phyloP scores from a whole-genome alignment of 208 protist species.

The Acanthamoeba rhysodes region DNA sequence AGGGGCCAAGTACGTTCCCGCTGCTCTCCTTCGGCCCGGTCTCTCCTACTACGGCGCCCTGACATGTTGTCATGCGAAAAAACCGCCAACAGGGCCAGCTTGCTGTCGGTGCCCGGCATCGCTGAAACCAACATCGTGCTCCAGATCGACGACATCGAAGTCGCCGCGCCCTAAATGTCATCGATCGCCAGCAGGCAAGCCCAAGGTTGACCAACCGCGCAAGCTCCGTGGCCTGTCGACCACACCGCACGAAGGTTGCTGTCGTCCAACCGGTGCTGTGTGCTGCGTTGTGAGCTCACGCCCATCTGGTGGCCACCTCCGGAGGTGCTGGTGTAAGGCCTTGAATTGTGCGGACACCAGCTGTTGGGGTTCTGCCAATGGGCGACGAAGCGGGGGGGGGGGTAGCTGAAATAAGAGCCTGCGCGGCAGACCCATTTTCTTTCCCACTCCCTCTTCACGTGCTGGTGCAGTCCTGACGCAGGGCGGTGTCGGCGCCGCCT shows the following conservation, averaged over 20 bases:
- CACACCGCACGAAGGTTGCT: too few relatives aligned
- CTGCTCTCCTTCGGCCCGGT: neutral
- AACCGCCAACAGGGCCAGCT: neutral
- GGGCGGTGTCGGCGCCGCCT: neutral
- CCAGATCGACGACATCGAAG: neutral
- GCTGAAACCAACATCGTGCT: neutral
- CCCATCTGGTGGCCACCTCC: too few relatives aligned
- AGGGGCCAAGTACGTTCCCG: neutral
- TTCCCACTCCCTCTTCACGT: neutral
- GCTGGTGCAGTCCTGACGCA: neutral
- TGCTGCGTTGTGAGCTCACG: too few relatives aligned
- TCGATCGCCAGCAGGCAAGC: neutral
- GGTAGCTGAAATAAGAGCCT: neutral
- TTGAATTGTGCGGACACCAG: neutral
- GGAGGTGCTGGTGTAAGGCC: too few relatives aligned
- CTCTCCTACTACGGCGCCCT: neutral
- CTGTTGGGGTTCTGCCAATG: neutral
- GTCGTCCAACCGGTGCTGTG: too few relatives aligned
- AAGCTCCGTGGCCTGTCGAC: too few relatives aligned
- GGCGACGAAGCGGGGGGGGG: neutral
- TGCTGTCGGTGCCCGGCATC: neutral
- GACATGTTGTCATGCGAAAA: neutral
- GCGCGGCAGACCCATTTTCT: neutral
- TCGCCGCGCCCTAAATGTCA: neutral
- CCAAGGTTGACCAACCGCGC: neutral